Evolutionary conservation across 805 yeast species (phyloP).

Genomic region (Diddensiella santjacobensis): DNA sequence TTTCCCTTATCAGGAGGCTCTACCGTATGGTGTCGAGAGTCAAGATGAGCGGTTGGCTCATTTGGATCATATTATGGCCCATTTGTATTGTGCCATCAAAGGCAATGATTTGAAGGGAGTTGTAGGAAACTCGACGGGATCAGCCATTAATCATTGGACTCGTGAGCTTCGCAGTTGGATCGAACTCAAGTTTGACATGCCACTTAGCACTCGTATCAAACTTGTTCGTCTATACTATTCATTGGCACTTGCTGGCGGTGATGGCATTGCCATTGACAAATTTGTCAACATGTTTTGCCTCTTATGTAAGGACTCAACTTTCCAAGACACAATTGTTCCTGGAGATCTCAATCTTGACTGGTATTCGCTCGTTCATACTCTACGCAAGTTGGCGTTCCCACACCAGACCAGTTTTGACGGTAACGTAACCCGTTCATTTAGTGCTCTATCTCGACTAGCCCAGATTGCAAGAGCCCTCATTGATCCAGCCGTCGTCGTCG

Average conservation of each 20-base stretch:
- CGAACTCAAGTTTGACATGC: constrained; percentile 74
- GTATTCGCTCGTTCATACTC: constrained; percentile 42
- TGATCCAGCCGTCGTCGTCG: constrained; percentile 18
- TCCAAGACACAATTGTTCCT: constrained; percentile 33
- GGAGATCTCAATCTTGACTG: constrained; percentile 49
- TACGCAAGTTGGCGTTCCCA: constrained; percentile 27
- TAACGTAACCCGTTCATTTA: constrained; percentile 15
- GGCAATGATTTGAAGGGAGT: constrained; percentile 73
- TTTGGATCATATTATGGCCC: constrained; percentile 73
- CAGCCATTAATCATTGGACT: constrained; percentile 80
- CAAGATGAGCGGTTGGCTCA: constrained; percentile 67
- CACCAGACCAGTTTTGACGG: constrained; percentile 22
- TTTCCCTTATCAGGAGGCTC: constrained; percentile 37
- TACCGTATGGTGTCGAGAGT: constrained; percentile 75
- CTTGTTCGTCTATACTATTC: constrained; percentile 69
- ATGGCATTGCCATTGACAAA: constrained; percentile 53
- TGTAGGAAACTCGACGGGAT: constrained; percentile 54
- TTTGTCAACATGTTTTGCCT: constrained; percentile 60
- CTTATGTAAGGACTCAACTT: constrained; percentile 47
- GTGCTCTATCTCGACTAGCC: constrained; percentile 24
- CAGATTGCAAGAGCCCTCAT: constrained; percentile 26
- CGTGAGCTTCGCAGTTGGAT: constrained; percentile 77
- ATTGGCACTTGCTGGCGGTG: constrained; percentile 69
- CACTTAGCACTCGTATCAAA: constrained; percentile 55
- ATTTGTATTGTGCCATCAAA: constrained; percentile 71